Evolutionary conservation across 2,329 filamentous ascomycete genomes (phyloP), one percentile per base, ranked within the genome.

Genomic region (Nemania sp.): DNA sequence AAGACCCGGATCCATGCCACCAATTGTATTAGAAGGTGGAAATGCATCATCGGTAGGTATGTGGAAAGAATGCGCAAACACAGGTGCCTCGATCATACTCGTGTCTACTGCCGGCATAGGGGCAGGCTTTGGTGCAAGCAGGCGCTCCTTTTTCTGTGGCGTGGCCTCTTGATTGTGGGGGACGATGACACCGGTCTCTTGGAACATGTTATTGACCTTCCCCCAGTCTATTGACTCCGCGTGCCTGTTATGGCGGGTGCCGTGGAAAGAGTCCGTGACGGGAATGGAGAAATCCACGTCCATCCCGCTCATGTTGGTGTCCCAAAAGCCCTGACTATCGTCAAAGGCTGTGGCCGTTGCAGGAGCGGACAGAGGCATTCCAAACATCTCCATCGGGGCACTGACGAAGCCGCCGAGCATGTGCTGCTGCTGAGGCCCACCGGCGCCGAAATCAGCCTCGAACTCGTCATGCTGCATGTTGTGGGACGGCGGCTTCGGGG

Each of bases 381-480:
- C 75, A 65, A 85, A 86, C 68, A 86, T 74, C 61, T 86, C 82
- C 49, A 74, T 74, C 11, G 78, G 72, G 19, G 73, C 72, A 15
- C 73, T 72, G 61, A 79, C 74, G 59, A 79, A 77, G 9, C 68
- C 68, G 15, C 42, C 49, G 23, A 74, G 67, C 70, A 83, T 73
- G 37, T 78, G 77, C 41, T 70, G 77, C 50, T 71, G 71, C 61
- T 80, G 77, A 34, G 79, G 72, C n/a, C 76, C 73, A 49, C 73
- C 72, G 22, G 72, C 73, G 65, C 76, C 68, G 55, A 82, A 80
- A 64, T 81, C 80, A 62, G 79, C 77, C 63, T 74, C 75, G 67
- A 76, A 82, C 60, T 72, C 72, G 65, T 83, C 80, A 80, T 81
- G 75, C 67, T 84, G 80, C 81, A 84, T 84, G 49, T 64, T 79